phyloP scores from a whole-genome alignment of 202 grass and related monocot genomes.

The Dendrocalamus latiflorus region DNA sequence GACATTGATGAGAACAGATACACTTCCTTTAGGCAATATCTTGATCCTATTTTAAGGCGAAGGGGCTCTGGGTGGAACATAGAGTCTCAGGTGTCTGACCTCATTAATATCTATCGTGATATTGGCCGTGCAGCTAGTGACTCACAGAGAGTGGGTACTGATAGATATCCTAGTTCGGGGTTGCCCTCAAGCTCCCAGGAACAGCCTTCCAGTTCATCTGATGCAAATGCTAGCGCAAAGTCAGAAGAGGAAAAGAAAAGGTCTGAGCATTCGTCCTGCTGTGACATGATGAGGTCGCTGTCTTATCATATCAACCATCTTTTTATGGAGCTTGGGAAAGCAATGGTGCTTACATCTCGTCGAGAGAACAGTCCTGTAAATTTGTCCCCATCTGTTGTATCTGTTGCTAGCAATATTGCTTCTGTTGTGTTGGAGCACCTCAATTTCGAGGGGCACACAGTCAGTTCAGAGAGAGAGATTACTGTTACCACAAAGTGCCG shows the following conservation, averaged over 20 bases:
- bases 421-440: slow-evolving; percentile 79
- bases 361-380: slow-evolving; percentile 84
- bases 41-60: slow-evolving; percentile 92
- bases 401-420: slow-evolving; percentile 71
- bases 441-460: slow-evolving; percentile 69
- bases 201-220: slow-evolving; percentile 55
- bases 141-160: slow-evolving; percentile 45
- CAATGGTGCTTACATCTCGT: slow-evolving; percentile 84
- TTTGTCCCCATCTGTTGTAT: slow-evolving; percentile 68
- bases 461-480: slow-evolving; percentile 57
- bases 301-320: slow-evolving; percentile 97
- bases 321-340: slow-evolving; percentile 89
- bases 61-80: slow-evolving; percentile 77
- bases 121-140: slow-evolving; percentile 66
- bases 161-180: slow-evolving; percentile 51
- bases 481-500: slow-evolving; percentile 73
- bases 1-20: slow-evolving; percentile 72
- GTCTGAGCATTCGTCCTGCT: slow-evolving; percentile 63
- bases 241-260: slow-evolving; percentile 76
- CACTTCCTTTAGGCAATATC: slow-evolving; percentile 88
- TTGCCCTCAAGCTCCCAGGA: slow-evolving; percentile 54
- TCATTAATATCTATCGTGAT: slow-evolving; percentile 94
- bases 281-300: slow-evolving; percentile 89
- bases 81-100: slow-evolving; percentile 91
- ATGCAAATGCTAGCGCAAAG: slow-evolving; percentile 37